Evolutionary conservation across 192 early-diverging fungal genomes (phyloP), one percentile per base, ranked within the genome.

Genomic region (Glomus cerebriforme): DNA sequence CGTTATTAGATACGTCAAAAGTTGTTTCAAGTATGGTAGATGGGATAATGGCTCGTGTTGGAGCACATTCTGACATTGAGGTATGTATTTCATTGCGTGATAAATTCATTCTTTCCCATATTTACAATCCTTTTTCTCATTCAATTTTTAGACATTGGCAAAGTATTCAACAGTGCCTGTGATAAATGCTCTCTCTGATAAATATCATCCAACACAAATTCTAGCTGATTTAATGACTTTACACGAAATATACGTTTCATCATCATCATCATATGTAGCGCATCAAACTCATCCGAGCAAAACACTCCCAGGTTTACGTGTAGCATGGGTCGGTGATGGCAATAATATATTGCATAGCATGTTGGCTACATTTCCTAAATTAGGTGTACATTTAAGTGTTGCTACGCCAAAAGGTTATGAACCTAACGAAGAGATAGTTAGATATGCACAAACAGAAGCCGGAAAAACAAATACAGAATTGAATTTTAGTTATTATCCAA

Each of bases 291-390:
- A 92, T 26, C 90, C 89, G 0, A 68, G 86, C 27, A 75, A 84
- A 62, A 91, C 89, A 9, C 84, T 97, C 24, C 88, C 87, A 17
- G 90, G 90, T 0, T 83, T 96, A 13, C 90, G 90, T 12, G 90
- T 99, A 15, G 96, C 97, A n/a, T 99, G 98, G 98, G 92, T 99
- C 7, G 98, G 98, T 66, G 98, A 99, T 78, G 90, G 94, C n/a
- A 99, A 99, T 85, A 99, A 99, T 86, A 94, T 99, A 60, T 81
- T 97, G 39, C 93, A 97, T 78, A 95, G 95, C 71, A 89, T 99
- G 80, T 83, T 99, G 77, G 89, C 95, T 7, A 91, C 95, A 7
- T 87, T 97, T 77, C 96, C 97, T 27, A 95, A 97, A 73, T 82
- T 97, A 59, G 98, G 97, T 4, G 85, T 97, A 65, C 83, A 90